Percentiles rank a stretch among this genome's conserved stretches.
phyloP scores from a whole-genome alignment of 192 early-diverging fungal species.

The Coemansia sp. region DNA sequence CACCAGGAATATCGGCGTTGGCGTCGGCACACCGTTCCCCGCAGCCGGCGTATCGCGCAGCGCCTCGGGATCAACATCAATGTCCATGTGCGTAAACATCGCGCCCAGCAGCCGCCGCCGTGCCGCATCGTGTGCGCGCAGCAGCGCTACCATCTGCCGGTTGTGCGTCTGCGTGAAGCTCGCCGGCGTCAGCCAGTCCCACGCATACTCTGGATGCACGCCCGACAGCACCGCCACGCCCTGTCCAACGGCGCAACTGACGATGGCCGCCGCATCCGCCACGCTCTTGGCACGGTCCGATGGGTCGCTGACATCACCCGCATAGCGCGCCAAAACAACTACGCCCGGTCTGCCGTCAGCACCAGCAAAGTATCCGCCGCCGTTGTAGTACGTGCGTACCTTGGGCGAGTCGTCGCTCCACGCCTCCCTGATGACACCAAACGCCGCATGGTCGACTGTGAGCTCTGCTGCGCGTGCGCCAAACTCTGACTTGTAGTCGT shows the following conservation, averaged over 20 bases:
- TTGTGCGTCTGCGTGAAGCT: slow-evolving; percentile 50
- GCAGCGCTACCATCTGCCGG: slow-evolving; percentile 45
- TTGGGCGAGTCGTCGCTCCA: slow-evolving; percentile 42
- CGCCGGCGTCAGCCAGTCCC: slow-evolving; percentile 52
- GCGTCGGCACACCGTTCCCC: slow-evolving; percentile 18
- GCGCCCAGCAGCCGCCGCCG: slow-evolving; percentile 57
- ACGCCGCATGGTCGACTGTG: slow-evolving; percentile 29
- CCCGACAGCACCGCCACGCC: slow-evolving; percentile 73
- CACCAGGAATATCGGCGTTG: slow-evolving; percentile 38
- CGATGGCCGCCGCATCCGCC: slow-evolving; percentile 54
- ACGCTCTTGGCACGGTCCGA: slow-evolving; percentile 21
- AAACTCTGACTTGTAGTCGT: slow-evolving; percentile 77
- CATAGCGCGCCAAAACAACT: slow-evolving; percentile 38
- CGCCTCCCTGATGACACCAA: slow-evolving; percentile 14
- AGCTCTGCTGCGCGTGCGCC: slow-evolving; percentile 65
- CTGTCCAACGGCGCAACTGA: slow-evolving; percentile 64
- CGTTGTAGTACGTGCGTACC: slow-evolving; percentile 64
- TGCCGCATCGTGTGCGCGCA: slow-evolving; percentile 49
- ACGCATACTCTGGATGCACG: slow-evolving; percentile 80
- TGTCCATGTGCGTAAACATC: slow-evolving; percentile 53
- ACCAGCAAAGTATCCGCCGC: slow-evolving; percentile 65
- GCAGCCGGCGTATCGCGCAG: slow-evolving; percentile 14
- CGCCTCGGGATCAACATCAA: slow-evolving; percentile 60
- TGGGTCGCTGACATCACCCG: slow-evolving; percentile 39
- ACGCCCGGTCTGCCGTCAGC: slow-evolving; percentile 21